phyloP scores from a whole-genome alignment of 1,284 basidiomycete species.

The Gymnopus androsaceus region DNA sequence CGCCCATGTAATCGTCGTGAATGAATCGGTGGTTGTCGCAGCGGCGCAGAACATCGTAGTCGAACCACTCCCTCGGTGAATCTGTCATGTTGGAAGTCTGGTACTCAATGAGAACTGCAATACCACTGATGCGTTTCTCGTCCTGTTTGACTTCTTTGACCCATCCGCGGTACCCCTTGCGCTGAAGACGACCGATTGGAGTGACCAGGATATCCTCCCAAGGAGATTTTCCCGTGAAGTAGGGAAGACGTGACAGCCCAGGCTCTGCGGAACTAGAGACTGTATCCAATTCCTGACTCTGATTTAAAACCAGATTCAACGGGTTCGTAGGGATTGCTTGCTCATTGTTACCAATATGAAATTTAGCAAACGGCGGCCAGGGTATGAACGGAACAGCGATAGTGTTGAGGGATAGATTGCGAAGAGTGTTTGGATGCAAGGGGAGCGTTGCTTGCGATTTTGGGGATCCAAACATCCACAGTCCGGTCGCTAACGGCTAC shows the following conservation, averaged over 20 bases:
- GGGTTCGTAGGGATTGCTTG: not conserved
- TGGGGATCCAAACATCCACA: not conserved
- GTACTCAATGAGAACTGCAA: not conserved
- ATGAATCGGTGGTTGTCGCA: not conserved
- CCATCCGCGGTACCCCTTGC: not conserved
- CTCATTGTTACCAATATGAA: too few relatives aligned
- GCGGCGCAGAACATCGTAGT: not conserved
- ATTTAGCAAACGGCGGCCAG: not conserved
- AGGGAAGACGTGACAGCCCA: not conserved
- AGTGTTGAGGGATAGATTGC: not conserved
- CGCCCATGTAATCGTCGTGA: too few relatives aligned
- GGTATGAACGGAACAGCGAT: not conserved
- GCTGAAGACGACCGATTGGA: not conserved
- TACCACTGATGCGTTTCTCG: not conserved
- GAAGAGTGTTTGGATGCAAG: not conserved
- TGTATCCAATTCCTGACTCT: not conserved
- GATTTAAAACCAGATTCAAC: not conserved
- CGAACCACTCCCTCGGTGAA: not conserved
- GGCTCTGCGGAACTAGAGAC: not conserved
- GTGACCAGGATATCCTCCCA: not conserved
- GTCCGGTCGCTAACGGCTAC: not conserved
- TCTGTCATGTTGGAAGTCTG: not conserved
- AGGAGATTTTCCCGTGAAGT: not conserved
- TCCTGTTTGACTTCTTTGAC: not conserved
- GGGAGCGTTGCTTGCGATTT: not conserved